Conservation (phyloP, 768 basidiomycete genomes). For the Tricholoma sp. region DNA sequence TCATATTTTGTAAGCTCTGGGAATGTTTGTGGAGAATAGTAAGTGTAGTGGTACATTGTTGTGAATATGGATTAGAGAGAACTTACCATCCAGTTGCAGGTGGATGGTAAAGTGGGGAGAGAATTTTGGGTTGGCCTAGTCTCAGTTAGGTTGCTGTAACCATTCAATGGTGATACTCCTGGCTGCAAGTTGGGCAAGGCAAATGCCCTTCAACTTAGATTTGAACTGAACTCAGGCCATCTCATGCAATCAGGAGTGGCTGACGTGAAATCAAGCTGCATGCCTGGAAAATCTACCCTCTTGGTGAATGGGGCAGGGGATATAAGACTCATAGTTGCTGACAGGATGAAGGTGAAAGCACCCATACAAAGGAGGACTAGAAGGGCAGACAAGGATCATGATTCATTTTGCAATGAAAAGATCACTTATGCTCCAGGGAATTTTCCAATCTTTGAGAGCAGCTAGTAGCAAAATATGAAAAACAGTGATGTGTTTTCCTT, state of each 20-base stretch:
- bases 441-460: not conserved
- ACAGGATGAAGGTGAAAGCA: not conserved
- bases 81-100: not conserved
- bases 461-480: not conserved
- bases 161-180: no score
- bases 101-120: no score
- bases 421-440: not conserved
- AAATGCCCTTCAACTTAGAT: not conserved
- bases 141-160: no score
- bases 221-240: not conserved
- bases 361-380: not conserved
- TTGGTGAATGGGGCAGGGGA: not conserved
- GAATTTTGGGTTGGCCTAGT: no score
- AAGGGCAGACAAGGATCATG: not conserved
- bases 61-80: not conserved
- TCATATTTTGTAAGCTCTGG: not conserved
- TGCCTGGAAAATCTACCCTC: not conserved
- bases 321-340: not conserved
- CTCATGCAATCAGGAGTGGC: not conserved
- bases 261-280: not conserved
- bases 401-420: not conserved
- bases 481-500: not conserved
- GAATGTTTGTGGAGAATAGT: not conserved
- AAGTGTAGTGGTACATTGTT: not conserved
- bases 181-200: no score